These are phyloP conservation scores for Cardamine occulta DNA, from an alignment of 345 rosid genomes.

Conservation along the genomic window DNA sequence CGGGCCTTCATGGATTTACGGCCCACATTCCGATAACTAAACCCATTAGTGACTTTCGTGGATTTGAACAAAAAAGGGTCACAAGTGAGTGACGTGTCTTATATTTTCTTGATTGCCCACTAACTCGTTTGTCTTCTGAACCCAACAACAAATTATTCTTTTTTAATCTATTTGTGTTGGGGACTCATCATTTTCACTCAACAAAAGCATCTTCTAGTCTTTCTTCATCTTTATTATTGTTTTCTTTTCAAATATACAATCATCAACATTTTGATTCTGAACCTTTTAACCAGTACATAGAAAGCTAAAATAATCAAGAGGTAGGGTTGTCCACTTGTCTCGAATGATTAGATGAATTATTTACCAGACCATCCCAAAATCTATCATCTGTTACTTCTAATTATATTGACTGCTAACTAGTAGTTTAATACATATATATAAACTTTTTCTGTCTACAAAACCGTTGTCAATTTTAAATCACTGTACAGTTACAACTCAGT, in stretches of 20 bases:
- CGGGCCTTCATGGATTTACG: neutral
- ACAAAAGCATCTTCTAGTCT: conserved; percentile 11
- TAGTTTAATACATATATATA: too few relatives aligned
- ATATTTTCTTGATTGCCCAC: conserved; percentile 12
- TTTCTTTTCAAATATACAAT: conserved; percentile 26
- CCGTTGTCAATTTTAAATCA: neutral
- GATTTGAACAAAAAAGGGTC: neutral
- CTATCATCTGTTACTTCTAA: neutral
- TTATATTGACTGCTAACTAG: neutral
- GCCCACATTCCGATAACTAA: neutral
- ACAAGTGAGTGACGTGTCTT: neutral
- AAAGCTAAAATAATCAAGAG: conserved; percentile 7
- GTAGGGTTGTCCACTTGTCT: conserved; percentile 39
- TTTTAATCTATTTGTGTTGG: neutral
- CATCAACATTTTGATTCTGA: conserved; percentile 29
- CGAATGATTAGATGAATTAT: conserved; percentile 19
- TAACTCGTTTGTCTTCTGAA: neutral
- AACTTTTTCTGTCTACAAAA: neutral
- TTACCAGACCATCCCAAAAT: conserved; percentile 1
- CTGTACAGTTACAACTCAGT: neutral
- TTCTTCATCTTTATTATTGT: conserved; percentile 31
- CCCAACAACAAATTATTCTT: neutral
- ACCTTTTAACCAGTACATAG: conserved; percentile 18
- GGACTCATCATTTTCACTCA: neutral
- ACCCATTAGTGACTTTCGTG: conserved; percentile 5